These are phyloP conservation scores for Hapsidospora chrysogenum DNA, from an alignment of 495 filamentous ascomycete species.

Conservation along the genomic window DNA sequence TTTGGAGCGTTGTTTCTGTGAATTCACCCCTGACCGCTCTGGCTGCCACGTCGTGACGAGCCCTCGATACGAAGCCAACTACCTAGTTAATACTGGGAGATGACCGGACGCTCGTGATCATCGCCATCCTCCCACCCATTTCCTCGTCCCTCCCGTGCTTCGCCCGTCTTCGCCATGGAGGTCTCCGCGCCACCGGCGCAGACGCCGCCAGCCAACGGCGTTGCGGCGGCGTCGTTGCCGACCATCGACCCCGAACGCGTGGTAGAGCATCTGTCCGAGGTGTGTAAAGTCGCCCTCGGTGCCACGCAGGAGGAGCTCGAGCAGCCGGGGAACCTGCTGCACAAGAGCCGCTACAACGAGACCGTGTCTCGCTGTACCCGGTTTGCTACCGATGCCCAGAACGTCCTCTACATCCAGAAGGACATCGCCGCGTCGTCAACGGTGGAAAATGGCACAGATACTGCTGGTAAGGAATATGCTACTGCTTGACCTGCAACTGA, in stretches of 20 bases:
- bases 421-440: constrained; percentile 37
- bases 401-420: constrained; percentile 80
- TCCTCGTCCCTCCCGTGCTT: not conserved
- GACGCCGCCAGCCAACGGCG: constrained; percentile 23
- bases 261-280: constrained; percentile 61
- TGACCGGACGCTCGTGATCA: not conserved
- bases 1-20: too few relatives aligned
- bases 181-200: constrained; percentile 19
- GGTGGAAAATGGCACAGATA: constrained; percentile 17
- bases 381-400: constrained; percentile 76
- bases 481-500: too few relatives aligned
- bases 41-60: too few relatives aligned
- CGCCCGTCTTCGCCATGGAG: constrained; percentile 21
- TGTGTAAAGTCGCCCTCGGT: constrained; percentile 73
- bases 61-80: too few relatives aligned
- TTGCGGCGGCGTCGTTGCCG: constrained; percentile 23
- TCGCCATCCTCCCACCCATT: not conserved
- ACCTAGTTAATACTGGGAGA: not conserved
- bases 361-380: constrained; percentile 75
- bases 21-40: too few relatives aligned
- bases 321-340: constrained; percentile 64
- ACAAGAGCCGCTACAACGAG: constrained; percentile 47
- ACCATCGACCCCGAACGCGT: constrained; percentile 34
- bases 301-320: constrained; percentile 69
- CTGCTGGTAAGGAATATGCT: constrained; percentile 10